phyloP scores from a whole-genome alignment of 2,329 filamentous ascomycete species.

The Diaporthe vexans region DNA sequence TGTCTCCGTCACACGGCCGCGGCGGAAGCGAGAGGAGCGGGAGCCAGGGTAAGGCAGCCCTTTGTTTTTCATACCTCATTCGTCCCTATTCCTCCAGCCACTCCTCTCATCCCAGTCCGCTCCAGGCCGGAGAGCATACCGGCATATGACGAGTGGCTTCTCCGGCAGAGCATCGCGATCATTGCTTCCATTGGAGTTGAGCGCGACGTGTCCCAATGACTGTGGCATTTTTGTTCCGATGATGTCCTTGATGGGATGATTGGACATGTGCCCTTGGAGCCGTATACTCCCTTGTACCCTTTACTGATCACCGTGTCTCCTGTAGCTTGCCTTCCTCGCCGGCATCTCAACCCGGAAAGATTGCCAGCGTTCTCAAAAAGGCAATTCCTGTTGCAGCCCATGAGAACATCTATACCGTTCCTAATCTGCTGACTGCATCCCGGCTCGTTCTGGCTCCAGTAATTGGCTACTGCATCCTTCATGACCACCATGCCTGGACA shows the following conservation, averaged over 20 bases:
- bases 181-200: not conserved
- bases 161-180: not conserved
- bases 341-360: constrained; percentile 29
- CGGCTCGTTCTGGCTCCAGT: constrained; percentile 86
- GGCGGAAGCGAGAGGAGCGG: constrained; percentile 35
- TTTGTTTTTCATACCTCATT: not conserved
- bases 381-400: constrained; percentile 57
- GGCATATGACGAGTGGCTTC: not conserved
- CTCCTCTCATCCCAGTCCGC: constrained; percentile 3
- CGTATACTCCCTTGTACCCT: not conserved
- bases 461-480: constrained; percentile 89
- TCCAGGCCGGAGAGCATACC: not conserved
- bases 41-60: constrained; percentile 37
- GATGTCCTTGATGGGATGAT: not conserved
- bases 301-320: constrained; percentile 22
- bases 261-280: not conserved
- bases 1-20: constrained; percentile 36
- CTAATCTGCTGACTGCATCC: constrained; percentile 91
- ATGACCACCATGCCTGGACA: constrained; percentile 84
- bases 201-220: not conserved
- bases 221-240: not conserved
- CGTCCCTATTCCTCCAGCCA: not conserved
- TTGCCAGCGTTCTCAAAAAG: constrained; percentile 38
- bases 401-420: constrained; percentile 98
- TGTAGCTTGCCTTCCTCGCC: constrained; percentile 34